Evolutionary conservation across 1,284 basidiomycete genomes (phyloP), one percentile per base, ranked within the genome.

Genomic region (Grifola frondosa): DNA sequence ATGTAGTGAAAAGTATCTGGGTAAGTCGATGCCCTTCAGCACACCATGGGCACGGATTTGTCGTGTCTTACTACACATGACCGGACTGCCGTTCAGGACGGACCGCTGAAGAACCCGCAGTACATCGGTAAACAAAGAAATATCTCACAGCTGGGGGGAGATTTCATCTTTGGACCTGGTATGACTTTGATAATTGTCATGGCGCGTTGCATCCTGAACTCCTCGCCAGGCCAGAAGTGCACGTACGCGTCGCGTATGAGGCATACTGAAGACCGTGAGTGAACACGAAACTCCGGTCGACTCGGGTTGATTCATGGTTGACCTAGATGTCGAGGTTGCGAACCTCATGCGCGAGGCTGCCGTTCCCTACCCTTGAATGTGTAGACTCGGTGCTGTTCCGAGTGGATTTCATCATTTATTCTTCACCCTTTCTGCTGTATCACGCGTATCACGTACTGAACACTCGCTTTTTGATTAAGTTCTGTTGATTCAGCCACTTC

Each of bases 241-340:
- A 59, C 63, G 0, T 81, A 75, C 45, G 73, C 73, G 4, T 74
- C 70, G 31, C 65, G 74, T 3, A 83, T 84, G 81, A 65, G 68
- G 40, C 75, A 83, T 49, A 77, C 79, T 0, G 73, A 80, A 54
- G 80, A 84, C 58, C 81, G 80, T 82, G 57, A 62, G 79, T 62
- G 7, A 13, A 9, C 17, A 31, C 15, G 32, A 8, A 15, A 19
- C 28, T 26, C 3, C 24, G 11, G 15, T 13, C 3, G 5, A 10
- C 20, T 11, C 26, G 22, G 19, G 9, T 5, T 30, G 22, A 34
- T 29, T 13, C 10, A 17, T 17, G 12, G 20, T 11, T 17, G 7
- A 38, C 28, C 0, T 40, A 77, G 75, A 77, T 46, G 56, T 69
- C 20, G 74, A 77, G 49, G 63, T 76, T 5, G 52, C 54, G 1